Evolutionary conservation across 2,329 filamentous ascomycete genomes (phyloP), one percentile per base, ranked within the genome.

Genomic region (Zymoseptoria brevis): DNA sequence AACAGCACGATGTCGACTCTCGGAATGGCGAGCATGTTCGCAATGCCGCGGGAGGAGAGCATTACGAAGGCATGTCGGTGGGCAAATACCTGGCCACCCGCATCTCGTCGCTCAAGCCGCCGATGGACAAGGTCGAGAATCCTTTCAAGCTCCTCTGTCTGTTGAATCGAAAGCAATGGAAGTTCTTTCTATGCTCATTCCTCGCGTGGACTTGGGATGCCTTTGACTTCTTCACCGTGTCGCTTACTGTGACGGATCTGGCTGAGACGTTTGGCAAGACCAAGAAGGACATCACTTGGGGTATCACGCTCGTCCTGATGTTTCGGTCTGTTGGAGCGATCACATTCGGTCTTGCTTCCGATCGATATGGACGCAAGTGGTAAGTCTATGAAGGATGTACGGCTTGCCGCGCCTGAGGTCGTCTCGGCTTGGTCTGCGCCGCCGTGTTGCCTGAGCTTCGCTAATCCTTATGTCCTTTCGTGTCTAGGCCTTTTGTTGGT

Each of bases 221-320:
- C 0, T 83, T 85, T 58, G 83, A 85, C 67, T 85, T 85, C 73
- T 85, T 85, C 72, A 83, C 82, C 22, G 82, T 85, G 22, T 83
- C 80, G 4, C 71, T 85, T 55, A 82, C 81, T 0, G 79, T 85
- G 16, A 71, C 74, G 5, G 68, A 82, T 45, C 72, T 86, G 9
- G 81, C 82, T 2, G 73, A 79, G 59, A 70, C 74, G 2, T 86
- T 86, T 64, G 75, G 73, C 54, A 81, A 79, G 63, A 75, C 77
- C 2, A 81, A 81, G 54, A 79, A 78, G 8, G 80, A 85, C 56
- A 84, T 86, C 59, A 84, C 83, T 2, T 85, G 83, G 83, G 81
- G 77, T 53, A 77, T 79, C 59, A 76, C 81, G 1, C 69, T 83
- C 16, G 80, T 82, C 26, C 74, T 86, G 16, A 86, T 86, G 83